These are phyloP conservation scores for Aureobasidium sp. DNA, from an alignment of 2,329 filamentous ascomycete species.

Conservation along the genomic window DNA sequence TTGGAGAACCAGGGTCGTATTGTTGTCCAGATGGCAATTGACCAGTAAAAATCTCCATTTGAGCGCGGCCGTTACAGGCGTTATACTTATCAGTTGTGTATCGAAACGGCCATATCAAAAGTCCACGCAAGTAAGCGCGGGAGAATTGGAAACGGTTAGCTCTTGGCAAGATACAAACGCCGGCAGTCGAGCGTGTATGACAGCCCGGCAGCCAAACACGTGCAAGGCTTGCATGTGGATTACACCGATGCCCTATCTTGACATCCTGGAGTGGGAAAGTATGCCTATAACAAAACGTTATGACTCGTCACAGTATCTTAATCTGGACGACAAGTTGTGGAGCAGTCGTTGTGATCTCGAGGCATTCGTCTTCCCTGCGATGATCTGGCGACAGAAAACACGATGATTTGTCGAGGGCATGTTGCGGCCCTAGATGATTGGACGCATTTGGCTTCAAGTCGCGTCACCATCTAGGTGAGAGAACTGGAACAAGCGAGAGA, in stretches of 20 bases:
- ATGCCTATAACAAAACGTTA: constrained; percentile 5
- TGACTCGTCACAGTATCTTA: not conserved
- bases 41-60: not conserved
- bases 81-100: constrained; percentile 1
- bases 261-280: not conserved
- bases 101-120: constrained; percentile 10
- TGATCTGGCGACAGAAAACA: not conserved
- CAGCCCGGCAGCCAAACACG: constrained; percentile 1
- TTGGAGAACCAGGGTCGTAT: constrained; percentile 1
- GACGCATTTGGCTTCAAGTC: not conserved
- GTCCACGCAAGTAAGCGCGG: not conserved
- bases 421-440: not conserved
- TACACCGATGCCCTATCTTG: not conserved
- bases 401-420: not conserved
- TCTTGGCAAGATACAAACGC: not conserved
- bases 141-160: not conserved
- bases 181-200: not conserved
- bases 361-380: too few species aligned
- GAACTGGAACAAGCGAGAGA: not conserved
- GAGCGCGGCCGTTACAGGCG: not conserved
- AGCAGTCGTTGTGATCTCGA: not conserved
- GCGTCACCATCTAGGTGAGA: not conserved
- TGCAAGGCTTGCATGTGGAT: not conserved
- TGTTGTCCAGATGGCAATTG: not conserved
- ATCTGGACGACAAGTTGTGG: not conserved